Base-by-base conservation (phyloP, 2,329 filamentous ascomycete genomes). In the Fusarium hostae region DNA sequence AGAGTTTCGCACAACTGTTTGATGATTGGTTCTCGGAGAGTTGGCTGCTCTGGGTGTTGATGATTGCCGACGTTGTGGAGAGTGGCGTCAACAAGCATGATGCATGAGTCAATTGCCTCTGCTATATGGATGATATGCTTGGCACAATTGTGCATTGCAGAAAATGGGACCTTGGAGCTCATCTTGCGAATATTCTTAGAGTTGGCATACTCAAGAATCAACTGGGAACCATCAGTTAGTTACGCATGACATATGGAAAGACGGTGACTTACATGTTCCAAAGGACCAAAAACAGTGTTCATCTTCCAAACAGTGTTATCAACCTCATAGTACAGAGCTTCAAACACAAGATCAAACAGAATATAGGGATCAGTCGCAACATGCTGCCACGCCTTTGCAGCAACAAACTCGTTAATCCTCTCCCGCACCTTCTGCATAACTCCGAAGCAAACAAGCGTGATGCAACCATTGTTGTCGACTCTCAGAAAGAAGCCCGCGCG, bases 261-360 rank as follows among this genome's bases (percentile, higher is more conserved):
- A 24, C 10, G 1, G 15, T 2, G 3, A 69, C 75, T 56, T 67
- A 76, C 78, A 37, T 78, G 72, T 43, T 79, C 78, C 11, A 79
- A 43, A 6, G 77, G 75, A 1, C 75, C 77, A 60, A 79, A 79
- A 6, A 78, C 70, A 11, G 30, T 68, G n/a, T 77, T 78, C 70
- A 79, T 78, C 57, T 75, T 79, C 76, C 76, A 79, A 3, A 78
- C 69, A 3, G 72, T 77, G 22, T 77, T 68, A 11, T 79, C 78
- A 8, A 79, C 69, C 43, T 78, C 75, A 50, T 66, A 72, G 39
- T 74, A 77, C 22, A 79, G 47, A 11, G 74, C 78, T 28, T 79
- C 78, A 9, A 79, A 63, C 4, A 79, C 44, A 1, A 79, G 39
- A 30, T 79, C 78, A 32, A 79, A 79, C 45, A 79, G 45, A 34